A percentile compares a stretch with the other conserved stretches of the same genome.
phyloP scores from a whole-genome alignment of 495 filamentous ascomycete genomes.

The Trichoderma orchidacearum region DNA sequence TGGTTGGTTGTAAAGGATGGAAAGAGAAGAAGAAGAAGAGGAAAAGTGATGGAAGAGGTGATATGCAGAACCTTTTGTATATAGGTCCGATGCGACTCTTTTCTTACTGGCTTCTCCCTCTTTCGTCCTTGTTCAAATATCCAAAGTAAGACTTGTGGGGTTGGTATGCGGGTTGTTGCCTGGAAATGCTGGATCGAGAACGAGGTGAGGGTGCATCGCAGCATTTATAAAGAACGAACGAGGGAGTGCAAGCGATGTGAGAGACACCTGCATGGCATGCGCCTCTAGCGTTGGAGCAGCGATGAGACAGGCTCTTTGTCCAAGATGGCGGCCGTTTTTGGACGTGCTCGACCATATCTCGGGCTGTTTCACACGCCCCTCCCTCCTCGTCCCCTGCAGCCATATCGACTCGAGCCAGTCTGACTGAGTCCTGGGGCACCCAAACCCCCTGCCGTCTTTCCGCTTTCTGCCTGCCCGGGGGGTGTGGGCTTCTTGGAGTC shows the following conservation, averaged over 20 bases:
- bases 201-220: not conserved
- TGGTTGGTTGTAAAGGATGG: not conserved
- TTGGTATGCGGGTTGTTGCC: not conserved
- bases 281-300: too few relatives aligned
- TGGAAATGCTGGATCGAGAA: not conserved
- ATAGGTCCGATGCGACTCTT: not conserved
- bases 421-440: not conserved
- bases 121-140: not conserved
- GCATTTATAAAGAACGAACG: not conserved
- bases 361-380: not conserved
- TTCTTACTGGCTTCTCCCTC: not conserved
- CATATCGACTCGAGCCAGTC: not conserved
- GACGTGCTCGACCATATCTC: not conserved
- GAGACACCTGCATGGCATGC: not conserved
- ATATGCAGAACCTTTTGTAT: not conserved
- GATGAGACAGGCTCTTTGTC: too few relatives aligned
- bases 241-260: not conserved
- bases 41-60: not conserved
- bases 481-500: not conserved
- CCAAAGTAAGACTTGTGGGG: not conserved
- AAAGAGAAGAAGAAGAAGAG: not conserved
- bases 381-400: not conserved
- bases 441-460: not conserved
- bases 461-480: not conserved
- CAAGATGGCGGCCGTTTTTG: not conserved